A percentile compares a stretch with the other conserved stretches of the same genome.
These are phyloP conservation scores for Phtheirospermum japonicum DNA, from an alignment of 257 asterid genomes.

Conservation along the genomic window DNA sequence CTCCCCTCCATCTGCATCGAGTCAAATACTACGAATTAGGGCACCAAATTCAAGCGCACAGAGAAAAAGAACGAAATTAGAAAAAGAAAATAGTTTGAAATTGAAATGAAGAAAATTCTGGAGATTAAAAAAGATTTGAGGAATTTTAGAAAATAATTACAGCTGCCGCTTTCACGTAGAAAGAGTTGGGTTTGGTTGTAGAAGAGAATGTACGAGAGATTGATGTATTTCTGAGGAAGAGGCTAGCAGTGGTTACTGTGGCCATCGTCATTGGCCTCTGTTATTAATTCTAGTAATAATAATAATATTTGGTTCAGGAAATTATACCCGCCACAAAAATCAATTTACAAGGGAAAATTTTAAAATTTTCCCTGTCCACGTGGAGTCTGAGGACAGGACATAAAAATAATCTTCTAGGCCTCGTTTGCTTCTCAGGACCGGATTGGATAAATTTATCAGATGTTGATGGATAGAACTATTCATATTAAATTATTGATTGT, in stretches of 20 bases:
- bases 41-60: not conserved
- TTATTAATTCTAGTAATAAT: not conserved
- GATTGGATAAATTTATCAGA: no score
- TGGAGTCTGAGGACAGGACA: no score
- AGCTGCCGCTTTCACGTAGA: slow-evolving; percentile 47
- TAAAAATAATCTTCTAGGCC: no score
- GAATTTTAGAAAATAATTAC: slow-evolving; percentile 37
- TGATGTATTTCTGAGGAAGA: slow-evolving; percentile 40
- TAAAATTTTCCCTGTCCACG: no score
- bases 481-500: no score
- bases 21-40: slow-evolving; percentile 8
- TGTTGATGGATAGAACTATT: no score
- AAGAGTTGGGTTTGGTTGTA: slow-evolving; percentile 29
- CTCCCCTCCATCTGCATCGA: slow-evolving; percentile 62
- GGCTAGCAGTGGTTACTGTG: slow-evolving; percentile 32
- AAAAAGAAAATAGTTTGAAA: no score
- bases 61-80: not conserved
- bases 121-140: slow-evolving; percentile 4
- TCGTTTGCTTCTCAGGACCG: no score
- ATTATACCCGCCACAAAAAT: slow-evolving; percentile 1
- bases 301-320: not conserved
- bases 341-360: not conserved
- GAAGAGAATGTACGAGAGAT: slow-evolving; percentile 31
- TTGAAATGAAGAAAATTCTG: slow-evolving; percentile 3
- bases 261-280: slow-evolving; percentile 34